Evolutionary conservation across 228 moss, liverwort and hornwort species (phyloP), one percentile per base, ranked within the genome.

Genomic region (Sphagnum magellanicum): DNA sequence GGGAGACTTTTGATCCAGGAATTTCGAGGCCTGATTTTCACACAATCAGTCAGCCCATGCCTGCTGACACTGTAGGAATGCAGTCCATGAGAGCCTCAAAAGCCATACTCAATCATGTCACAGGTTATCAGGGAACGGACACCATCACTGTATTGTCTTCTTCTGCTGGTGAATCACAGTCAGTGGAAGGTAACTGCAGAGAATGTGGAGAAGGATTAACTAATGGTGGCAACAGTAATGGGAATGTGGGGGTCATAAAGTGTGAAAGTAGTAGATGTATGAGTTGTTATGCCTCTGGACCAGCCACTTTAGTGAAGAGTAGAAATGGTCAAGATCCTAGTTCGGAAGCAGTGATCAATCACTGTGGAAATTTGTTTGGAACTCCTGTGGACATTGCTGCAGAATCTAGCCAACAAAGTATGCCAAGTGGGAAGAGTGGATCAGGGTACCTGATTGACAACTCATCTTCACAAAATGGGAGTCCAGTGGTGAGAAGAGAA

Each of bases 401-500:
- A 48, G 75, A 76, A 47, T 74, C 70, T 61, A 74, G 75, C 63
- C 77, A 64, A 66, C 77, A 48, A 53, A 73, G 13, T 53, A 11
- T 14, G 63, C 7, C 48, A 8, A 72, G 73, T 69, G 78, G 68
- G 65, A 75, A 48, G 70, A 66, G 63, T 69, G 53, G 61, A 63
- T 46, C 63, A 60, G 87, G 78, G 64, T 71, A 49, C 53, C 58
- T 60, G 13, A 13, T 67, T 8, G 78, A 76, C 55, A 77, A 79
- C 61, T 59, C 78, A 50, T 66, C 81, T n/a, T 51, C 73, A 61
- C 71, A 76, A 55, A 69, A 59, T 48, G 71, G 74, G 14, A 92
- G 75, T 64, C 63, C 58, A 57, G 81, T 67, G 64, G 72, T 81
- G 50, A 76, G 78, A 51, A 71, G 59, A 61, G 87, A 88, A 49